Evolutionary conservation across 345 rosid genomes (phyloP).

Genomic region (Eutrema japonicum): DNA sequence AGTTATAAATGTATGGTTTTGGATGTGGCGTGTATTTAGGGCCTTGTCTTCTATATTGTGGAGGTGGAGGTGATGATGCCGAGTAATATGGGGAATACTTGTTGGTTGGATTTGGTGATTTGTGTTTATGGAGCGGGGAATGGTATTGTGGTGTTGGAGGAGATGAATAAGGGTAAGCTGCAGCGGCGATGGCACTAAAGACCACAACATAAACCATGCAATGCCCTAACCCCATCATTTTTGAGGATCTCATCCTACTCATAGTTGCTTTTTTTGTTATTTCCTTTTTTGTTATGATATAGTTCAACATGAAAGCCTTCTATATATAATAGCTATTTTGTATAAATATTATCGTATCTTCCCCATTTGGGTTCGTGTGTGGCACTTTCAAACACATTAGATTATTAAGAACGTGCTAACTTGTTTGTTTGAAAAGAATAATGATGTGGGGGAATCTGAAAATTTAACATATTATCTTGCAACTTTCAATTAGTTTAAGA

Average conservation of each 20-base stretch:
- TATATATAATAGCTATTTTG: slow-evolving; percentile 10
- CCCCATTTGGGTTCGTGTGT: slow-evolving; percentile 19
- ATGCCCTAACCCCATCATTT: slow-evolving; percentile 16
- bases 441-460: background rate
- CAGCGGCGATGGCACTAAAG: slow-evolving; percentile 24
- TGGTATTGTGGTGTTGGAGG: slow-evolving; percentile 7
- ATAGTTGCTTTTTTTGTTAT: background rate
- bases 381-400: slow-evolving; percentile 15
- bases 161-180: slow-evolving; percentile 13
- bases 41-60: slow-evolving; percentile 19
- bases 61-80: background rate
- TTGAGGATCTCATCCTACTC: slow-evolving; percentile 17
- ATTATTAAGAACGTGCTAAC: slow-evolving; percentile 23
- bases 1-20: background rate
- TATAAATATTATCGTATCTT: background rate
- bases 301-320: slow-evolving; percentile 9
- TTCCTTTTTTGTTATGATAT: slow-evolving; percentile 8
- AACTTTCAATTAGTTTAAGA: background rate
- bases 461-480: background rate
- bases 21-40: slow-evolving; percentile 15
- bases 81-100: background rate
- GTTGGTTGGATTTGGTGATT: background rate
- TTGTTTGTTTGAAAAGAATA: background rate
- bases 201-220: slow-evolving; percentile 12
- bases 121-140: slow-evolving; percentile 4